Evolutionary conservation across 2,329 filamentous ascomycete species (phyloP), one percentile per base, ranked within the genome.

Genomic region (Sarocladiaceae sp.): DNA sequence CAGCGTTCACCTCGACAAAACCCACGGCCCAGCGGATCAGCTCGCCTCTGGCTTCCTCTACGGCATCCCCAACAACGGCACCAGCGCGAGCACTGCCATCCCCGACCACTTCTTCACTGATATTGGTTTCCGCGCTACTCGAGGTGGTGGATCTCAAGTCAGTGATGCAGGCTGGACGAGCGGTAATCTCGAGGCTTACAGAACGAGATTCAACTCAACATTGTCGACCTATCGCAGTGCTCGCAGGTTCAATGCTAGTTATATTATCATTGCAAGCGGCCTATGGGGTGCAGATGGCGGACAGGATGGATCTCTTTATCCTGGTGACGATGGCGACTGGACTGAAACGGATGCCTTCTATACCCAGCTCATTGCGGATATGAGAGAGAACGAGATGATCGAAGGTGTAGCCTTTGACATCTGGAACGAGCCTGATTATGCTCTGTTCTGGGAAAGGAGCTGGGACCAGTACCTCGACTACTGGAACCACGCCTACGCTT

Each of bases 31-130:
- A n/a, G n/a, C n/a, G n/a, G n/a, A n/a, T n/a, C n/a, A n/a, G n/a
- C n/a, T n/a, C n/a, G 37, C 11, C 23, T 42, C 37, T 15, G 37
- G 37, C 4, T 42, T 42, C 18, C 12, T 42, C 17, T 42, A 42
- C 37, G 37, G 37, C 37, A 42, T 42, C 17, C 37, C 37, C 37
- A 23, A 42, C 17, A 23, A 42, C 18, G 37, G 37, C 8, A 22
- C 18, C 18, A 23, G 18, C 18, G 37, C 12, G 7, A 22, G 13
- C 17, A 17, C 10, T 8, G 18, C 37, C 8, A 42, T 42, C 17
- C 37, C 50, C 15, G 35, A 20, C 36, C 20, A 51, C 48, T 51
- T 51, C 33, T 37, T 11, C 25, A 36, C 10, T 6, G 47, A 35
- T 15, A 49, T 49, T 15, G 37, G 37, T 7, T 42, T 42, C 37